These are phyloP conservation scores for Schizochytrium sp. DNA, from an alignment of 108 stramenopile genomes.

Conservation along the genomic window DNA sequence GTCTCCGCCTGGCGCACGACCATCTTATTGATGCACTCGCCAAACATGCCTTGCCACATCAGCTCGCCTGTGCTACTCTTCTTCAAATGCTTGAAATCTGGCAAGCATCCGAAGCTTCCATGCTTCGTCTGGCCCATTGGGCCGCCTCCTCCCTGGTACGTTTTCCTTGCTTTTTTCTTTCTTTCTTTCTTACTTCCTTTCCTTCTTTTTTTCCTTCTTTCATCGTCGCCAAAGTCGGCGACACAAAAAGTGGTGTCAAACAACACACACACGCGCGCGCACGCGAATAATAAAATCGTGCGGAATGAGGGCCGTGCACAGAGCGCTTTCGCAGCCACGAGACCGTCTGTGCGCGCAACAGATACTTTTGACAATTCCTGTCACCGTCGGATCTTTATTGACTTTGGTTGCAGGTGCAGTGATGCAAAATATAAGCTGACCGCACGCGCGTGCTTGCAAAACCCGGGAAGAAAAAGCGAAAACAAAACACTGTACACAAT, in stretches of 20 bases:
- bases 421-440: too few species aligned
- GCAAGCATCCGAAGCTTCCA: not conserved
- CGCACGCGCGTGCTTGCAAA: too few species aligned
- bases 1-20: not conserved
- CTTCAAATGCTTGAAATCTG: not conserved
- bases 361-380: not conserved
- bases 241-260: too few species aligned
- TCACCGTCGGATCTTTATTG: too few species aligned
- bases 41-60: not conserved
- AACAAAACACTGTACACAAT: too few species aligned
- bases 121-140: not conserved
- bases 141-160: not conserved
- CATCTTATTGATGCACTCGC: not conserved
- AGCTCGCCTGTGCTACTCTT: not conserved
- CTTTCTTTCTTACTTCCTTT: not conserved
- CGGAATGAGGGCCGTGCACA: not conserved
- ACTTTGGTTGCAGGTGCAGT: too few species aligned
- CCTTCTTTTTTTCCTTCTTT: not conserved
- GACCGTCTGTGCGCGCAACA: not conserved
- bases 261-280: not conserved
- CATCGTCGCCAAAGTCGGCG: too few species aligned
- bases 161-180: not conserved
- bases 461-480: too few species aligned
- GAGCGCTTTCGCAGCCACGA: not conserved
- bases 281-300: not conserved